These are phyloP conservation scores for Oligophagozyma castellii DNA, from an alignment of 1,139 yeast genomes.

Conservation along the genomic window DNA sequence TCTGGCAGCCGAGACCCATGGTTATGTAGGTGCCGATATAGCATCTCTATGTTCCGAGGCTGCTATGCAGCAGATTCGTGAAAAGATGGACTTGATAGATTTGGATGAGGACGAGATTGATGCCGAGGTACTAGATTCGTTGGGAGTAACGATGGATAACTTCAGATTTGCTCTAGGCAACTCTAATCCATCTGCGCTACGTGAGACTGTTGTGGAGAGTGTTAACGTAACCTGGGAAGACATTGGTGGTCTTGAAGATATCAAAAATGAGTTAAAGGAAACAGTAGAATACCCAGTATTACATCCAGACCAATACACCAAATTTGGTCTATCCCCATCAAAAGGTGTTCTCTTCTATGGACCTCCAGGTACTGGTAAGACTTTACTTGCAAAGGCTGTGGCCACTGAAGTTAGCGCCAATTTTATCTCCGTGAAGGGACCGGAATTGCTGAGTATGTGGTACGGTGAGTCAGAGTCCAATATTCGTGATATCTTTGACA, in stretches of 20 bases:
- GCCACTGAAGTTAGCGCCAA: slow-evolving; percentile 97
- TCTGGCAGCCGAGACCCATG: slow-evolving; percentile 85
- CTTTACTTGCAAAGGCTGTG: slow-evolving; percentile 92
- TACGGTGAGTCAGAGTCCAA: slow-evolving; percentile 97
- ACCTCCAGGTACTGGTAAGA: slow-evolving; percentile 99
- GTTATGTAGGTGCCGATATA: slow-evolving; percentile 94
- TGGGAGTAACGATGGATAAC: slow-evolving; percentile 98
- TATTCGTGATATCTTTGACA: slow-evolving; percentile 92
- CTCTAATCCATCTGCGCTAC: slow-evolving; percentile 96
- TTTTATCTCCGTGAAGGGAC: slow-evolving; percentile 93
- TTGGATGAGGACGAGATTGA: slow-evolving; percentile 93
- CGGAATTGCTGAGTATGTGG: slow-evolving; percentile 97
- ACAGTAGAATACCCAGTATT: slow-evolving; percentile 97
- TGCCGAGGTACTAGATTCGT: slow-evolving; percentile 89
- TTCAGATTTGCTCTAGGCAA: slow-evolving; percentile 95
- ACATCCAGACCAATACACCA: slow-evolving; percentile 97
- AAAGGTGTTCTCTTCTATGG: slow-evolving; percentile 86
- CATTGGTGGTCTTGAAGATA: slow-evolving; percentile 86
- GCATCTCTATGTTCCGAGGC: slow-evolving; percentile 97
- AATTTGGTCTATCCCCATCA: slow-evolving; percentile 93
- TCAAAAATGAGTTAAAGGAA: slow-evolving; percentile 93
- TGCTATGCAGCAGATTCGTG: slow-evolving; percentile 97
- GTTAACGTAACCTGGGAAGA: slow-evolving; percentile 89
- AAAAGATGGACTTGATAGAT: slow-evolving; percentile 96
- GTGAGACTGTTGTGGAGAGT: slow-evolving; percentile 98